Evolutionary conservation across 768 basidiomycete species (phyloP).

Genomic region (Mycena sanguinolenta): DNA sequence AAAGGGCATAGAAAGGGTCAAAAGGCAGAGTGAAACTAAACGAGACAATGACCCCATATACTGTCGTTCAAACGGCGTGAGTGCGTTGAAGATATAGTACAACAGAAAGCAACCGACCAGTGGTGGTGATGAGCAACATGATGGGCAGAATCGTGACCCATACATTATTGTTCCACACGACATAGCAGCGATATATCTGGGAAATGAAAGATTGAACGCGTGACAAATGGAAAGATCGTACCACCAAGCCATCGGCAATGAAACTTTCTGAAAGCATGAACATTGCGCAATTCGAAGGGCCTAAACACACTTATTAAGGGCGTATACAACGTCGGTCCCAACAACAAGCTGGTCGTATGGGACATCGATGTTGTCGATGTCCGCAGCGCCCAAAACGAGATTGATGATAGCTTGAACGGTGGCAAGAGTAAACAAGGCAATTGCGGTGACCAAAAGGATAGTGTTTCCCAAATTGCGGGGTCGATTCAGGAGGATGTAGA

Average conservation of each 20-base stretch:
- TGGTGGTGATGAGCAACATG: constrained; percentile 42
- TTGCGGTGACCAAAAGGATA: constrained; percentile 43
- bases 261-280: constrained; percentile 37
- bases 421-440: constrained; percentile 46
- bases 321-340: constrained; percentile 45
- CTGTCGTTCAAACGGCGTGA: too few relatives aligned
- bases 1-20: constrained; percentile 44
- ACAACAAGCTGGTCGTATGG: constrained; percentile 43
- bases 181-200: constrained; percentile 51
- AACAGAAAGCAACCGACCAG: constrained; percentile 35
- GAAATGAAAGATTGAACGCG: not conserved
- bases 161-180: constrained; percentile 47
- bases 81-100: too few relatives aligned
- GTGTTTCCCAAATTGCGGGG: constrained; percentile 40
- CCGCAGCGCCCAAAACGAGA: constrained; percentile 45
- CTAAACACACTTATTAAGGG: constrained; percentile 48
- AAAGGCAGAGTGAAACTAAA: constrained; percentile 42
- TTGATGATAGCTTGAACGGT: constrained; percentile 47
- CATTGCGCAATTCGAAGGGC: not conserved
- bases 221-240: constrained; percentile 29
- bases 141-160: constrained; percentile 45
- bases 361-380: constrained; percentile 41
- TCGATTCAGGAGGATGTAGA: constrained; percentile 42
- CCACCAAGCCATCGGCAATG: constrained; percentile 48
- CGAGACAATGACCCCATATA: constrained; percentile 26